Evolutionary conservation across 78 protist genomes (phyloP), one percentile per base, ranked within the genome.

Genomic region (Pigoraptor vietnamica): DNA sequence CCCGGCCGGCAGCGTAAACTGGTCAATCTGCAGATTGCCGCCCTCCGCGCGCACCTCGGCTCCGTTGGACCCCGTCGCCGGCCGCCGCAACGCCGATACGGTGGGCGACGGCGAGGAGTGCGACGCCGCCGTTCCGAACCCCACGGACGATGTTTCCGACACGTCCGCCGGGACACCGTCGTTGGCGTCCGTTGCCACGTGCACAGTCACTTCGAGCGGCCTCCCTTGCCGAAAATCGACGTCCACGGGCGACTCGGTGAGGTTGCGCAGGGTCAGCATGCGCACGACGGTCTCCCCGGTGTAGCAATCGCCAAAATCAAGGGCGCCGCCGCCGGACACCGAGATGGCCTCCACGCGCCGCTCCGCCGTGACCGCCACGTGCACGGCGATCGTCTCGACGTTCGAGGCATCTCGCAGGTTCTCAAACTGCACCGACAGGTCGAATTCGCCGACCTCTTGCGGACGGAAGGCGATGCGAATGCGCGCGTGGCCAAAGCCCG

Each of bases 291-390:
- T 67, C 29, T 82, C 39, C 55, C 55, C 86, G 10, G 91, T 89
- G 88, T 94, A 95, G 86, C 95, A 94, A 48, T 95, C 96, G 24
- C 96, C 96, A 35, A 95, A 87, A 87, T 95, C 96, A 0, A 95
- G 81, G 24, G 39, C 25, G 55, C 88, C 90, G 1, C 88, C 92
- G 56, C 92, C 92, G 39, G 88, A 88, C 79, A 93, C 93, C 40
- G 88, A 34, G 39, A 94, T 88, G 81, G 92, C 94, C 95, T 93
- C 25, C 1, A 36, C 39, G 86, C 92, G 94, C 88, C 87, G 93
- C 34, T 91, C 94, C 37, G 93, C 86, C 29, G 93, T 39, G 38
- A 93, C 95, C 0, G 93, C 37, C 25, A 92, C 38, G 90, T 93
- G 94, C 32, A 95, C 39, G 0, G 91, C 67, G 36, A 95, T 79